A percentile compares a stretch with the other conserved stretches of the same genome.
Conservation (phyloP, 2,329 filamentous ascomycete species). For the Rutstroemia sp. region DNA sequence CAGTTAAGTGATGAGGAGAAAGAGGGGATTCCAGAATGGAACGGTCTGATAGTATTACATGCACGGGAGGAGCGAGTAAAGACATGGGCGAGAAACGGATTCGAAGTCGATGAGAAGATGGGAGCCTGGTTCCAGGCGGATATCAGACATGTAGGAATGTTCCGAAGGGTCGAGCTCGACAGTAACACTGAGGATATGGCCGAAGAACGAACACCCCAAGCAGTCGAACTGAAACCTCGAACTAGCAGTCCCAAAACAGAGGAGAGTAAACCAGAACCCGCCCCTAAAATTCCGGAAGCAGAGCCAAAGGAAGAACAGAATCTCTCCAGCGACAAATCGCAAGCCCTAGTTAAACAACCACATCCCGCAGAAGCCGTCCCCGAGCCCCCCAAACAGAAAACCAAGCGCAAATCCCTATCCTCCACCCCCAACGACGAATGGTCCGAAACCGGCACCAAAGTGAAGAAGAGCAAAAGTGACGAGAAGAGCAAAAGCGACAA, state of each 20-base stretch:
- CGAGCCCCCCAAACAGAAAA: not conserved
- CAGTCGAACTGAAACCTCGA: not conserved
- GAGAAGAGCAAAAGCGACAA: not conserved
- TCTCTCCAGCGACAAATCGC: not conserved
- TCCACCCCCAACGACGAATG: not conserved
- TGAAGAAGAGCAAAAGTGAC: not conserved
- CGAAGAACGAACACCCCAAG: not conserved
- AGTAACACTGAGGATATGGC: not conserved
- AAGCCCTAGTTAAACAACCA: not conserved
- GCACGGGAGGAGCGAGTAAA: slow-evolving; percentile 60
- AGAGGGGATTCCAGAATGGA: slow-evolving; percentile 49
- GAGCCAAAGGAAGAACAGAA: not conserved
- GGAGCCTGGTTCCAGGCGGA: slow-evolving; percentile 78
- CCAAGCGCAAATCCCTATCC: not conserved
- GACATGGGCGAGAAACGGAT: slow-evolving; percentile 67
- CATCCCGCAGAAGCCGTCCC: not conserved
- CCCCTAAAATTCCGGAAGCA: not conserved
- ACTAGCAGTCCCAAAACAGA: not conserved
- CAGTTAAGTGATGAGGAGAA: slow-evolving; percentile 34
- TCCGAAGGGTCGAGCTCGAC: slow-evolving; percentile 20
- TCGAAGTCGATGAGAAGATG: slow-evolving; percentile 63
- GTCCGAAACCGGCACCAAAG: not conserved
- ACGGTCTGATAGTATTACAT: slow-evolving; percentile 71
- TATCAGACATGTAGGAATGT: slow-evolving; percentile 84
- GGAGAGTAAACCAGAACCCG: not conserved